These are phyloP conservation scores for Penicillium cosmopolitanum DNA, from an alignment of 495 filamentous ascomycete species.

Conservation along the genomic window DNA sequence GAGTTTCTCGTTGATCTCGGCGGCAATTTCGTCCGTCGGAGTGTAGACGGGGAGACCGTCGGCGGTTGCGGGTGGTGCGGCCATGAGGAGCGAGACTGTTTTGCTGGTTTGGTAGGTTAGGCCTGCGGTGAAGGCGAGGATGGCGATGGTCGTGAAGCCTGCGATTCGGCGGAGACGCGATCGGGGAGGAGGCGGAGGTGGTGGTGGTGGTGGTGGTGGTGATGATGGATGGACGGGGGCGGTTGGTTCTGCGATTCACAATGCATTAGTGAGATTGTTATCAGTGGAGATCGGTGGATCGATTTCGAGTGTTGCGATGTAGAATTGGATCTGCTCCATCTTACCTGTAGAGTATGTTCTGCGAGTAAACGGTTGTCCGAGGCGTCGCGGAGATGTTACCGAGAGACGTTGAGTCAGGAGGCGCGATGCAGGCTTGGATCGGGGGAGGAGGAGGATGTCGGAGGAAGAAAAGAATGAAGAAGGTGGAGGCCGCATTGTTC, in stretches of 20 bases:
- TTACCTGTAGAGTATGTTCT: not conserved
- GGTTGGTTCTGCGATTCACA: constrained; percentile 13
- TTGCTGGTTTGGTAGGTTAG: constrained; percentile 29
- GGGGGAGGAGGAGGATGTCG: constrained; percentile 2
- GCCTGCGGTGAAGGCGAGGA: constrained; percentile 41
- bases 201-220: constrained; percentile 5
- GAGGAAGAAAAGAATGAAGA: constrained; percentile 15
- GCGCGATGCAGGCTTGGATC: constrained; percentile 5
- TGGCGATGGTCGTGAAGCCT: constrained; percentile 44
- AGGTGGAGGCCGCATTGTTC: constrained; percentile 15
- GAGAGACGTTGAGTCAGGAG: constrained; percentile 5
- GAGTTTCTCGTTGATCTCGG: constrained; percentile 72
- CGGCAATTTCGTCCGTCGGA: constrained; percentile 62
- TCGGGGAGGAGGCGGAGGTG: constrained; percentile 21
- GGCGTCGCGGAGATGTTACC: not conserved
- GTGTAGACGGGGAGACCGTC: constrained; percentile 74
- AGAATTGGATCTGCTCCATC: too few species aligned
- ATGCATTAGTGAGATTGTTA: constrained; percentile 7
- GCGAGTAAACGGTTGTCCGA: not conserved
- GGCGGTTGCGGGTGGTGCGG: constrained; percentile 59
- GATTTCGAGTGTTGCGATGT: not conserved
- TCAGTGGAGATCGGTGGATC: not conserved
- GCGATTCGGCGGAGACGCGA: constrained; percentile 42
- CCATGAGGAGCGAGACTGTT: constrained; percentile 44
- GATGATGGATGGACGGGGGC: constrained; percentile 11